Evolutionary conservation across 2,329 filamentous ascomycete genomes (phyloP), one percentile per base, ranked within the genome.

Genomic region (Aspergillus sp.): DNA sequence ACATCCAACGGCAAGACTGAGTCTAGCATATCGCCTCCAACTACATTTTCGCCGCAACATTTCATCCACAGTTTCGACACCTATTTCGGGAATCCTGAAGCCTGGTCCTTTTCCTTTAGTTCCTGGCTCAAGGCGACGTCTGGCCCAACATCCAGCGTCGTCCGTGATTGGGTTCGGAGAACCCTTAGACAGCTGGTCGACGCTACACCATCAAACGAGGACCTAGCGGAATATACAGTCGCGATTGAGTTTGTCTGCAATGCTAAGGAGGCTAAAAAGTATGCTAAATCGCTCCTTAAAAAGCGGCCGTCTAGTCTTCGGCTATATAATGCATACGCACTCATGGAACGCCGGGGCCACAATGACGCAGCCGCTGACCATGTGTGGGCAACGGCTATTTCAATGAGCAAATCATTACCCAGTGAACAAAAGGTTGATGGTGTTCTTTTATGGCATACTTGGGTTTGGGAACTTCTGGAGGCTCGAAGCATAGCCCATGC

Each of bases 311-410:
- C 84, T 1, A 88, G 86, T 64, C 71, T 90, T 3, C 77, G 80
- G 13, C 77, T 97, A 0, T 97, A 96, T 73, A 89, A 91, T 64
- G 85, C 87, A 0, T 96, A 93, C 68, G 90, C 89, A 0, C 75
- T 91, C 13, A 84, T 91, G 3, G 90, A 96, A 72, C 80, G 76
- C 63, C 77, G 79, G 1, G 82, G 81, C 30, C 84, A 81, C 0
- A 87, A 88, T 22, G 64, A 69, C 1, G 79, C 83, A 0, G 77
- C 85, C 47, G 87, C 89, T 4, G 76, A 80, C 20, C 86, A 84
- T 51, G 86, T 95, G 0, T 83, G 93, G 66, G 71, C 80, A 1
- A 88, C 88, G 1, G 87, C 90, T 2, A 77, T 91, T n/a, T 78
- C 78, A 3, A 84, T 87, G 80, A 79, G 75, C 54, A 68, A 69